Evolutionary conservation across 192 early-diverging fungal species (phyloP).

Genomic region (Backusella parvicylindrica): DNA sequence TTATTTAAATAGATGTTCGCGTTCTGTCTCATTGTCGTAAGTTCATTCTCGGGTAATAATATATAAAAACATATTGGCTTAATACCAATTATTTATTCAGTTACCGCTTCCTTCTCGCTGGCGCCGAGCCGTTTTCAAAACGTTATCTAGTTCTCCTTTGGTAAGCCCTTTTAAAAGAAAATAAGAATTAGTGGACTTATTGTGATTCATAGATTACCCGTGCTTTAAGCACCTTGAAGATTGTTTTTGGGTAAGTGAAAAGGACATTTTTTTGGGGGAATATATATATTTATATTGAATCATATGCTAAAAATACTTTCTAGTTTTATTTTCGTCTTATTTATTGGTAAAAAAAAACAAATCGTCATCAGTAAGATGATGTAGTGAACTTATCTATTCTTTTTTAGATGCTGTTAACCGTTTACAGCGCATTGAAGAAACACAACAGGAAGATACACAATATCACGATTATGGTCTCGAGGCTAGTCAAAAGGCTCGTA

Average conservation of each 20-base stretch:
- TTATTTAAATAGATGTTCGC: slow-evolving; percentile 17
- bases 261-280: background rate
- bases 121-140: slow-evolving; percentile 46
- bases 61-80: background rate
- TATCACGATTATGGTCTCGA: slow-evolving; percentile 36
- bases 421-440: slow-evolving; percentile 29
- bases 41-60: background rate
- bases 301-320: background rate
- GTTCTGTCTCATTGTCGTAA: slow-evolving; percentile 25
- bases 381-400: background rate
- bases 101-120: slow-evolving; percentile 51
- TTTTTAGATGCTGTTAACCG: slow-evolving; percentile 50
- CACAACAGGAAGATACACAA: slow-evolving; percentile 10
- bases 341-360: slow-evolving; percentile 50
- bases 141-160: slow-evolving; percentile 41
- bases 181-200: too few species aligned
- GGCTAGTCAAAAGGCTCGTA: slow-evolving; percentile 38
- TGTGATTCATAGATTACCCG: slow-evolving; percentile 21
- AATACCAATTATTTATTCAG: slow-evolving; percentile 15
- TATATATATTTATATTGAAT: background rate
- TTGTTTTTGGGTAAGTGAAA: slow-evolving; percentile 50
- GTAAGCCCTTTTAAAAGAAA: slow-evolving; percentile 32
- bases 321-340: slow-evolving; percentile 57
- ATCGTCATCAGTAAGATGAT: background rate
- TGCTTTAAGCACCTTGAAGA: slow-evolving; percentile 41